phyloP scores from a whole-genome alignment of 2,329 filamentous ascomycete species.

The Aspergillus sp. region DNA sequence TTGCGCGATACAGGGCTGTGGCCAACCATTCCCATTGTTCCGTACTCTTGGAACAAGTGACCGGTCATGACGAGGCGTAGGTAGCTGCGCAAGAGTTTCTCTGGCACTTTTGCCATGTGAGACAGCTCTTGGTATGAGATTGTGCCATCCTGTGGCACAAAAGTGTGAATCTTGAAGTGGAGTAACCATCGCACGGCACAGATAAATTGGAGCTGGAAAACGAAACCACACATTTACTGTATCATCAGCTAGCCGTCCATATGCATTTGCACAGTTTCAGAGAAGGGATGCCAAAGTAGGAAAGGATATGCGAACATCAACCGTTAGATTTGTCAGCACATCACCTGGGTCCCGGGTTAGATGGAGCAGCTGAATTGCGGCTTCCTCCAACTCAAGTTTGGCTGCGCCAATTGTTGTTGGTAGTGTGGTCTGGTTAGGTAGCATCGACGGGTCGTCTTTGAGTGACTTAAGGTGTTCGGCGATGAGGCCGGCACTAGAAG shows the following conservation, averaged over 20 bases:
- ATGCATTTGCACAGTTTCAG: no score
- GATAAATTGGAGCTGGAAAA: neutral
- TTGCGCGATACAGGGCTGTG: slow-evolving; percentile 58
- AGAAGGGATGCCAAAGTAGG: no score
- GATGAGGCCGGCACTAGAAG: neutral
- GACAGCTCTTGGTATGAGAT: slow-evolving; percentile 33
- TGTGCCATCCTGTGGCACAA: slow-evolving; percentile 27
- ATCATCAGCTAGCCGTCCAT: no score
- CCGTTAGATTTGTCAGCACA: neutral
- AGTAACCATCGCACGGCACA: slow-evolving; percentile 28
- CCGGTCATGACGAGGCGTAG: slow-evolving; percentile 61
- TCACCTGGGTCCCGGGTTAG: neutral
- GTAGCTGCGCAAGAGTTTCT: slow-evolving; percentile 33
- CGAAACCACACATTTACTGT: no score
- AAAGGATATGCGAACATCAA: neutral
- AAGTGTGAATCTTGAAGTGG: slow-evolving; percentile 31
- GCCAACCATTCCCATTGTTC: slow-evolving; percentile 49
- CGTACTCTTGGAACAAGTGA: slow-evolving; percentile 56
- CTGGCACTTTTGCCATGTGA: slow-evolving; percentile 22
- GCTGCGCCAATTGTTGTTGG: neutral
- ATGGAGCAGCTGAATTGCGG: neutral
- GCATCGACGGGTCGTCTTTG: neutral
- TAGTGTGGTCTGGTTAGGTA: neutral
- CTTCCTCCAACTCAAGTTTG: neutral
- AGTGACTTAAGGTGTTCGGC: neutral